Evolutionary conservation across 1,139 yeast species (phyloP).

Genomic region (Geotrichum restrictum): DNA sequence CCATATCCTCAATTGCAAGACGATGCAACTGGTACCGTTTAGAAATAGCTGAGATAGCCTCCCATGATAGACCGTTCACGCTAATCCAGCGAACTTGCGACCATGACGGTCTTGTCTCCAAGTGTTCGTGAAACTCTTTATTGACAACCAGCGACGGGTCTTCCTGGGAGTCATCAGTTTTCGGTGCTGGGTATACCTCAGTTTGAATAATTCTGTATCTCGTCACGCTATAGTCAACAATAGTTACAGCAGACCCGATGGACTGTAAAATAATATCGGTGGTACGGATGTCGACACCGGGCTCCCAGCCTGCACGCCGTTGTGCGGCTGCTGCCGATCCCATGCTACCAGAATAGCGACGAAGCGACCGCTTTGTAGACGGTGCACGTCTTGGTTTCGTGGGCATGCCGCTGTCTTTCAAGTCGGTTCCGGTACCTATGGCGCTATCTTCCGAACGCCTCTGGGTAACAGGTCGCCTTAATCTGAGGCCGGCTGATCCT

Average conservation of each 20-base stretch:
- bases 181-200: conserved; percentile 25
- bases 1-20: conserved; percentile 54
- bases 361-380: conserved; percentile 15
- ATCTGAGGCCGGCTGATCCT: background rate
- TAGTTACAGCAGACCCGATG: conserved; percentile 47
- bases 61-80: conserved; percentile 55
- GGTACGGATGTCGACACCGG: conserved; percentile 50
- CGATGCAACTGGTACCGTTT: conserved; percentile 45
- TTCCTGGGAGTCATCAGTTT: conserved; percentile 15
- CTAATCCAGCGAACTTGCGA: conserved; percentile 52
- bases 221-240: conserved; percentile 46
- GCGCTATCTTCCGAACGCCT: background rate
- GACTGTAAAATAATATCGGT: conserved; percentile 49
- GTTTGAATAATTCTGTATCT: conserved; percentile 44
- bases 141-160: conserved; percentile 19
- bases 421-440: conserved; percentile 1
- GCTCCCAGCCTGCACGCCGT: conserved; percentile 49
- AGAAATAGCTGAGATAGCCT: conserved; percentile 47
- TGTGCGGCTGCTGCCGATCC: conserved; percentile 25
- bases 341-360: conserved; percentile 25
- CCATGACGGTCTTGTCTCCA: conserved; percentile 44
- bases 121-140: conserved; percentile 28
- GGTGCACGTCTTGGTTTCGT: conserved; percentile 3
- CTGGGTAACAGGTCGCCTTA: background rate
- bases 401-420: background rate